Conservation (phyloP, 129 eudicot species). For the Lactuca saligna region DNA sequence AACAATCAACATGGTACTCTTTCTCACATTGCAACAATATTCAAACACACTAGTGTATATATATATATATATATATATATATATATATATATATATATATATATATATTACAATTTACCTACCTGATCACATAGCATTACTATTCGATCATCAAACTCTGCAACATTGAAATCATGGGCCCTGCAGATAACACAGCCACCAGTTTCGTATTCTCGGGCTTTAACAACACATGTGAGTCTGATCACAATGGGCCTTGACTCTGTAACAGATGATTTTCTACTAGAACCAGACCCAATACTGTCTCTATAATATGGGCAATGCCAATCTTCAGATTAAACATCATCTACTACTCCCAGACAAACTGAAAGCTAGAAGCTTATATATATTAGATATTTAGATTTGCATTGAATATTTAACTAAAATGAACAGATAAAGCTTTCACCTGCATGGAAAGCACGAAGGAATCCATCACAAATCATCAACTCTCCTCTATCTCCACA, state of each 20-base stretch:
- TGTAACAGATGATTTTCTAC: conserved; percentile 44
- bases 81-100: too few species aligned
- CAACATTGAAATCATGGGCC: conserved; percentile 82
- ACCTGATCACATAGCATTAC: conserved; percentile 93
- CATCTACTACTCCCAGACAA: conserved; percentile 67
- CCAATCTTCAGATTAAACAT: conserved; percentile 64
- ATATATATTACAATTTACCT: conserved; percentile 17
- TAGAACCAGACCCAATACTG: conserved; percentile 47
- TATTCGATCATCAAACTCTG: conserved; percentile 83
- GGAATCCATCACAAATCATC: conserved; percentile 45
- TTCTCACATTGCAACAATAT: conserved; percentile 72
- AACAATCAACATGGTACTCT: conserved; percentile 96
- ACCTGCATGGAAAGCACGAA: conserved; percentile 96
- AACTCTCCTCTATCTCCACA: too few species aligned
- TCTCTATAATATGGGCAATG: conserved; percentile 68
- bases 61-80: too few species aligned
- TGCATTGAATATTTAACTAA: not conserved
- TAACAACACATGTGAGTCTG: conserved; percentile 76
- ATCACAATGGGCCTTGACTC: conserved; percentile 66
- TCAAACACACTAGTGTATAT: too few species aligned
- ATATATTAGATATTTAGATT: conserved; percentile 12
- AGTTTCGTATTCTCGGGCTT: conserved; percentile 66
- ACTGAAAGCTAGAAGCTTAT: conserved; percentile 46
- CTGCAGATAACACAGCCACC: conserved; percentile 98
- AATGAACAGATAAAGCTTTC: conserved; percentile 9